Percentiles rank a stretch among this genome's conserved stretches.
Conservation (phyloP, 1,139 yeast species). For the Saccharomyces pastorianus region DNA sequence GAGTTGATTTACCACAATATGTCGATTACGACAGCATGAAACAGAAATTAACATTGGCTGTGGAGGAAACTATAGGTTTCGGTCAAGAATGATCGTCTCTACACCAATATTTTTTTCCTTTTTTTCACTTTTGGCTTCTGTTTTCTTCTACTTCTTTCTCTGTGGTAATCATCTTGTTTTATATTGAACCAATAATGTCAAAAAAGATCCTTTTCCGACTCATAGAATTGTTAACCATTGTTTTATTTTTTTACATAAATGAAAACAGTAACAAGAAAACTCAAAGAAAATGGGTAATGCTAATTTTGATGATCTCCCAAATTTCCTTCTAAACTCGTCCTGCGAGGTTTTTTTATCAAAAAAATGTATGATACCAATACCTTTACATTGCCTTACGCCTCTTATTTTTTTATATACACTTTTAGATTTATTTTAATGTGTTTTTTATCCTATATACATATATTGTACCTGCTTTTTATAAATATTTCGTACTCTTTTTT, state of each 20-base stretch:
- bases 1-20: conserved; percentile 86
- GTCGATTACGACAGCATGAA: conserved; percentile 64
- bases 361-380: neutral
- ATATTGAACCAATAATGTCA: neutral
- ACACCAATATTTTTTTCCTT: neutral
- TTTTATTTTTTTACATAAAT: neutral
- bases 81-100: conserved; percentile 67
- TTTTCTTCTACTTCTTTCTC: neutral
- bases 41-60: conserved; percentile 78
- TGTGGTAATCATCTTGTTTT: neutral
- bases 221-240: neutral
- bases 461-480: neutral
- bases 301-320: neutral
- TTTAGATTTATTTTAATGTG: neutral
- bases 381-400: neutral
- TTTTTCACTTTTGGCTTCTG: neutral
- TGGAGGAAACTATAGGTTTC: conserved; percentile 89
- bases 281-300: neutral
- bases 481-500: neutral
- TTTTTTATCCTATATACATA: neutral
- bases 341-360: neutral
- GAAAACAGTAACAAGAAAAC: neutral
- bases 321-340: neutral
- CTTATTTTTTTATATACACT: neutral
- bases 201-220: neutral